phyloP scores from a whole-genome alignment of 768 basidiomycete species.

The Hysterangium stoloniferum region DNA sequence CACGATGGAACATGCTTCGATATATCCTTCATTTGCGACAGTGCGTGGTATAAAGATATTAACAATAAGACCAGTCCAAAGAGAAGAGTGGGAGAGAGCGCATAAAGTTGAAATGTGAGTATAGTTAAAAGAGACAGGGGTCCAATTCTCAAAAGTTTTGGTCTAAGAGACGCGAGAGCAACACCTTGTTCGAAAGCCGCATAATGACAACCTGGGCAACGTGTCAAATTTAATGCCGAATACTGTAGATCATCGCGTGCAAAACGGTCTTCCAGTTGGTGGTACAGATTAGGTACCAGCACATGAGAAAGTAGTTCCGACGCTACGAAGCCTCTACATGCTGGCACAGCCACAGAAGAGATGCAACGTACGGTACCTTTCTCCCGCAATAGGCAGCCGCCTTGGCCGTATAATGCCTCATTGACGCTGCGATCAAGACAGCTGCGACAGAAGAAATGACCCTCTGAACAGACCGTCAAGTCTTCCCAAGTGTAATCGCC shows the following conservation, averaged over 20 bases:
- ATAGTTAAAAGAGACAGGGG: neutral
- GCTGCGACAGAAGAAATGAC: conserved; percentile 11
- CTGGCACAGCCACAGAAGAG: conserved; percentile 1
- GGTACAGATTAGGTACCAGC: neutral
- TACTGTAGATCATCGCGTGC: neutral
- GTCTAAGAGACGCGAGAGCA: neutral
- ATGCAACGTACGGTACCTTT: conserved; percentile 9
- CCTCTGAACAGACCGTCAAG: conserved; percentile 5
- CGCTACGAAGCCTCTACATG: neutral
- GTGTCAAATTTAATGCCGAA: conserved; percentile 1
- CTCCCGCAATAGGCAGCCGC: conserved; percentile 1
- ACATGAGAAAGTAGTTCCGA: neutral
- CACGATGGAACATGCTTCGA: neutral
- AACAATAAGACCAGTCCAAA: neutral
- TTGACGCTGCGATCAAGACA: conserved; percentile 9
- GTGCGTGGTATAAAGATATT: neutral
- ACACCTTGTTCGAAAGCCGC: conserved; percentile 2
- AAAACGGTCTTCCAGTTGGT: conserved; percentile 1
- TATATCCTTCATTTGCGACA: too few species aligned
- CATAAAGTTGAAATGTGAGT: neutral
- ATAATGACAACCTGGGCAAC: conserved; percentile 12
- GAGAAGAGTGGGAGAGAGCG: too few species aligned
- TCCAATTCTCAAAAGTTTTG: too few species aligned
- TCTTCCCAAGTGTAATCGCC: conserved; percentile 15
- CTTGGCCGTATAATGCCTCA: conserved; percentile 4